phyloP scores from a whole-genome alignment of 73 alveolate genomes.

The Blepharisma japonicum region DNA sequence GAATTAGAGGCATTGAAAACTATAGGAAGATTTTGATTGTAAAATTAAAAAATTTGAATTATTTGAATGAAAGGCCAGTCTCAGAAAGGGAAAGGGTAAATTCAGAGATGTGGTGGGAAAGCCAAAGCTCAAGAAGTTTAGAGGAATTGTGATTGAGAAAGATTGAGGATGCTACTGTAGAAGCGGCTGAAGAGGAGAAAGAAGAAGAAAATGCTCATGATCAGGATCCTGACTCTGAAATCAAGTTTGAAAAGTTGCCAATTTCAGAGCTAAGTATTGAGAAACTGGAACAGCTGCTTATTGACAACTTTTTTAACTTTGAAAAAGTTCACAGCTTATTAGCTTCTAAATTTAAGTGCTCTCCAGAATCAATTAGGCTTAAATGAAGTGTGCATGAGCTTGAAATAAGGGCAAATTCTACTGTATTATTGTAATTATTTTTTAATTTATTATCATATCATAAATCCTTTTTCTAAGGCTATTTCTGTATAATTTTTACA shows the following conservation, averaged over 20 bases:
- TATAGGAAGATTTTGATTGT: conserved; percentile 80
- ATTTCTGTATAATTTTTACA: too few species aligned
- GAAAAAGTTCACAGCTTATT: neutral
- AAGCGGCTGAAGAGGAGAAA: conserved; percentile 36
- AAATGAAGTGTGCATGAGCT: neutral
- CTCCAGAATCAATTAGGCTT: neutral
- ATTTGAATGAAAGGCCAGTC: conserved; percentile 85
- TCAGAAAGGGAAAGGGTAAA: conserved; percentile 80
- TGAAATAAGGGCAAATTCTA: too few species aligned
- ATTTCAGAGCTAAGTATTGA: neutral
- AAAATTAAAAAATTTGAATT: conserved; percentile 67
- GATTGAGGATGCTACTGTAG: neutral
- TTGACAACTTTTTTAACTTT: neutral
- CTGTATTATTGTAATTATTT: too few species aligned
- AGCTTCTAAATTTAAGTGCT: neutral
- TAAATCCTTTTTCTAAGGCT: too few species aligned
- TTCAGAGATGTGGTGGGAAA: conserved; percentile 62
- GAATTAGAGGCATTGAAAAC: conserved; percentile 63
- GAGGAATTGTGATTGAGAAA: too few species aligned
- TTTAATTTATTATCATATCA: too few species aligned
- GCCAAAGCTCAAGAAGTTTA: too few species aligned
- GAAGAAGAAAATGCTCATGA: neutral
- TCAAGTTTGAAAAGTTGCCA: neutral
- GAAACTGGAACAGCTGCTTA: neutral
- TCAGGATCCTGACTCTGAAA: neutral